phyloP scores from a whole-genome alignment of 1,284 basidiomycete species.

The Sanguinoderma infundibulare region DNA sequence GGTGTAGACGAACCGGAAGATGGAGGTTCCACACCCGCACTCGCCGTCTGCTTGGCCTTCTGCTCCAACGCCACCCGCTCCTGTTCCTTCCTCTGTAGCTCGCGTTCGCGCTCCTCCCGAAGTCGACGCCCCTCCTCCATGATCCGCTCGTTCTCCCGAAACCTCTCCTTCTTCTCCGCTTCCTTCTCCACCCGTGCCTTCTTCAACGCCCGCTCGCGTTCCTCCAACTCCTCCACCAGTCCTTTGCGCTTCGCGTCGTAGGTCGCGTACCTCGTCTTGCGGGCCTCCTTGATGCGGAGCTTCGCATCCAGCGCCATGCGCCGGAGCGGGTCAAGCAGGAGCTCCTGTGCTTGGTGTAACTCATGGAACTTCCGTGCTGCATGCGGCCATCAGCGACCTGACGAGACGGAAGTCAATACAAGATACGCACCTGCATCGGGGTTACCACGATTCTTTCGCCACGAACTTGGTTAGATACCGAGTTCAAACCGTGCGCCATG shows the following conservation, averaged over 20 bases:
- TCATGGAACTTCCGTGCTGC: constrained; percentile 85
- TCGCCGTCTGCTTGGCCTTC: constrained; percentile 22
- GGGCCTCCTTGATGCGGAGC: constrained; percentile 71
- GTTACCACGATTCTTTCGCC: constrained; percentile 74
- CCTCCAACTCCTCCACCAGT: constrained; percentile 87
- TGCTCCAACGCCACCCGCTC: constrained; percentile 40
- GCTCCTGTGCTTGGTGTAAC: constrained; percentile 84
- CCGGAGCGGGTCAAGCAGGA: constrained; percentile 85
- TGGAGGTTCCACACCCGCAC: constrained; percentile 51
- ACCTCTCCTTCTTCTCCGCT: constrained; percentile 56
- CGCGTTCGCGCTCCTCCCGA: constrained; percentile 69
- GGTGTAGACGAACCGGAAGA: constrained; percentile 46
- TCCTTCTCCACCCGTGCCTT: constrained; percentile 67
- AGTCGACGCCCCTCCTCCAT: constrained; percentile 79
- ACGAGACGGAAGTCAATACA: too few relatives aligned
- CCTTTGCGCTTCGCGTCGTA: constrained; percentile 82
- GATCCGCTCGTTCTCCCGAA: constrained; percentile 73
- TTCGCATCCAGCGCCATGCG: constrained; percentile 84
- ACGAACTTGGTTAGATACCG: neutral
- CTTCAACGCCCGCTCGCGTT: constrained; percentile 81
- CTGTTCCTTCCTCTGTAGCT: constrained; percentile 49
- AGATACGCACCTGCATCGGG: constrained; percentile 69
- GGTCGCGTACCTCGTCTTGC: constrained; percentile 72
- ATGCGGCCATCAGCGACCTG: neutral
- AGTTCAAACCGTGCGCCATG: constrained; percentile 22